Evolutionary conservation across 345 rosid species (phyloP), one percentile per base, ranked within the genome.

Genomic region (Pistacia atlantica): DNA sequence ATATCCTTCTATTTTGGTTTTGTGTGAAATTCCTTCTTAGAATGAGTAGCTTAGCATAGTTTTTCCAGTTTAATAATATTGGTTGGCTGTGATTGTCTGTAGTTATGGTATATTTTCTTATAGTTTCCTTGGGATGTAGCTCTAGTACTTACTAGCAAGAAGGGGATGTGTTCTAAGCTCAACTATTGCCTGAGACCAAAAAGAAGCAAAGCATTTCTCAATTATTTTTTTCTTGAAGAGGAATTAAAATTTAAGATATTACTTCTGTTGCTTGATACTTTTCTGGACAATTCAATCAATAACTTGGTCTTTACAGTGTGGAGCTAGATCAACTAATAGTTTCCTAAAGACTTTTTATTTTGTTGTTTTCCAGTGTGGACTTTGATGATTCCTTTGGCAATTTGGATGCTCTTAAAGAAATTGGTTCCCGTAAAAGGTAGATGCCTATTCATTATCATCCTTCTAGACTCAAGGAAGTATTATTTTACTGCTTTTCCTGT

Each of bases 371-470:
- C 80, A 86, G 91, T 59, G 65, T 48, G 60, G 82, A 81, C 38
- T 71, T 84, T 33, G 78, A 81, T 71, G 86, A 80, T 33, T 78
- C 84, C 18, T 75, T 72, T 69, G 85, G 67, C 61, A 79, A 83
- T 66, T 80, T 80, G 8, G 85, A 83, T 62, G 57, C 45, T 70
- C 31, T 66, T 5, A 74, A 83, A 75, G 88, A 80, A 57, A 35
- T 69, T 69, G 77, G 81, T 71, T 81, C 80, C 48, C 73, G 65
- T n/a, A 86, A 86, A 75, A 67, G 87, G 91, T 86, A 81, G 18
- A 0, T 33, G 22, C 14, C 54, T 80, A 25, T 64, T 20, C 13
- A 20, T 11, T 11, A 35, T 51, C 16, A 69, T 8, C 45, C 8
- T 58, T 49, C 7, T 13, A 49, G 71, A 72, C n/a, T n/a, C 16